Percentiles rank a stretch among this genome's conserved stretches.
Conservation (phyloP, 257 asterid genomes). For the Nicotiana tomentosiformis region DNA sequence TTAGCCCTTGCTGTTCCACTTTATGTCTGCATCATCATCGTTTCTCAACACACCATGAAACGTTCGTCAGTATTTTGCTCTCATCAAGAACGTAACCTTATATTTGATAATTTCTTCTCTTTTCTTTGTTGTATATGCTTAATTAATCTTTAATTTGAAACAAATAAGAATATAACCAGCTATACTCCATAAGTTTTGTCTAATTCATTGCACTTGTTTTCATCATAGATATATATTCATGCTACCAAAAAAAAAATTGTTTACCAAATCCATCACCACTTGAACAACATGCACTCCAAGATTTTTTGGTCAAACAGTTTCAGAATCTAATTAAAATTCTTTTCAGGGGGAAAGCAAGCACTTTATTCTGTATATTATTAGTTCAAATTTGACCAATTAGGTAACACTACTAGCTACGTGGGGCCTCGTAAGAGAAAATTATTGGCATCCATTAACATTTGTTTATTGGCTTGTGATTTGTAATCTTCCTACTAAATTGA, state of each 20-base stretch:
- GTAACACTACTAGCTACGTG: background rate
- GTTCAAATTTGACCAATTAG: background rate
- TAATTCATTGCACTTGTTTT: too few relatives aligned
- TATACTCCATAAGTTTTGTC: too few relatives aligned
- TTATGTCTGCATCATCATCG: constrained; percentile 10
- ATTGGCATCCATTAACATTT: background rate
- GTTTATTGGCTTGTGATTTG: background rate
- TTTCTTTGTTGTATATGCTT: too few relatives aligned
- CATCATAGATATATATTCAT: too few relatives aligned
- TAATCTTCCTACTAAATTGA: background rate
- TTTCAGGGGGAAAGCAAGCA: background rate
- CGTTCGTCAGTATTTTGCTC: background rate
- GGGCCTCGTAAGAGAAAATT: background rate
- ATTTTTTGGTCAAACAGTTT: background rate
- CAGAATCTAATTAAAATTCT: background rate
- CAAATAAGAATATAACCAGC: too few relatives aligned
- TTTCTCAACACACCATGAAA: background rate
- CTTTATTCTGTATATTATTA: background rate
- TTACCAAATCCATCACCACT: background rate
- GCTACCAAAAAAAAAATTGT: background rate
- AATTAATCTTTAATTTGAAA: too few relatives aligned
- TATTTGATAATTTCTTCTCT: background rate
- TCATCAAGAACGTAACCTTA: background rate
- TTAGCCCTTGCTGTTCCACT: constrained; percentile 2
- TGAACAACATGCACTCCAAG: background rate